Evolutionary conservation across 164 flowering plant genomes (phyloP).

Genomic region (Aristolochia contorta): DNA sequence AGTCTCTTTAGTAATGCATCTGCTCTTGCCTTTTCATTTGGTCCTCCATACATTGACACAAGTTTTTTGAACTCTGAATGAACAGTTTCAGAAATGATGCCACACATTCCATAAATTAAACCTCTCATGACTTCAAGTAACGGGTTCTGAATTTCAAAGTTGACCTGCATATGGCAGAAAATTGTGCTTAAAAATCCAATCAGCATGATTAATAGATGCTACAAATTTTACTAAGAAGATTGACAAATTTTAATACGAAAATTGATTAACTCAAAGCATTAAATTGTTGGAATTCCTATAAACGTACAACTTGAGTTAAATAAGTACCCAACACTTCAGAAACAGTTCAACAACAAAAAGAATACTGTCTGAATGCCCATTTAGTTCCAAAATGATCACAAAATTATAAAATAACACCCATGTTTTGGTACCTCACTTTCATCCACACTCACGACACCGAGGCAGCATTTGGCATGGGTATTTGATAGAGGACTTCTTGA

Average conservation of each 20-base stretch:
- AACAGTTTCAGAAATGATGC: slow-evolving; percentile 66
- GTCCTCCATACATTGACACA: slow-evolving; percentile 74
- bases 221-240: background rate
- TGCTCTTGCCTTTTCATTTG: slow-evolving; percentile 68
- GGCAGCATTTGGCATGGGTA: no score
- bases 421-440: no score
- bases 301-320: no score
- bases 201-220: background rate
- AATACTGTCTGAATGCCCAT: no score
- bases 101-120: slow-evolving; percentile 39
- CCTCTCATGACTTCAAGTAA: slow-evolving; percentile 38
- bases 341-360: no score
- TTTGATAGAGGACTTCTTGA: no score
- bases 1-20: slow-evolving; percentile 40
- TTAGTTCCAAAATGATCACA: no score
- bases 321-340: no score
- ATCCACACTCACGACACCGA: no score
- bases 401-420: no score
- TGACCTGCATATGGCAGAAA: slow-evolving; percentile 31
- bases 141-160: slow-evolving; percentile 63
- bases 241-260: no score
- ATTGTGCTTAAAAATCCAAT: background rate
- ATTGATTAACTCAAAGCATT: background rate
- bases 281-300: no score
- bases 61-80: slow-evolving; percentile 66